Evolutionary conservation across 805 yeast genomes (phyloP), one percentile per base, ranked within the genome.

Genomic region (Ogataea methylovora): DNA sequence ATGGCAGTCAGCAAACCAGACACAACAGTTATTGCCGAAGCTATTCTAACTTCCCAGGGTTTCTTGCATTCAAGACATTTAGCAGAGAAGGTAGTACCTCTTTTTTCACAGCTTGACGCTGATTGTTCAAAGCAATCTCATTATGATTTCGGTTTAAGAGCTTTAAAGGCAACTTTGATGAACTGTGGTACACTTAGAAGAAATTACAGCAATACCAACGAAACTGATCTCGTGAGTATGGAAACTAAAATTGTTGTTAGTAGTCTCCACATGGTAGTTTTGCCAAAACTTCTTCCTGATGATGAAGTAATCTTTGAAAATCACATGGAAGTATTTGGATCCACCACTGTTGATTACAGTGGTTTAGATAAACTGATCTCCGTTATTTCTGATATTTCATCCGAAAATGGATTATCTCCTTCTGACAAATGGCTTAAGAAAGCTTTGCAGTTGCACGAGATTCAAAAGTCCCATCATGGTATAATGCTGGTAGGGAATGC

Each of bases 81-180:
- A 4, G 60, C 95, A 0, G 17, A 34, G 3, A 54, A 52, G 3
- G 58, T 83, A 13, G 84, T 81, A 0, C 64, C 71, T 0, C 65
- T 84, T 21, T 80, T 85, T 41, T 40, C 40, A 1, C 51, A 49
- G 1, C 51, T 90, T n/a, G 48, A 53, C 3, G n/a, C 12, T 0
- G 32, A 38, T 0, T 55, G 75, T 10, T 66, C 83, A 0, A 16
- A 40, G 0, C 95, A 85, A 48, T 49, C 55, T 4, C 97, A 90
- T 51, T 90, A 90, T 46, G 97, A 90, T 48, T 90, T 90, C 68
- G 95, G 97, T 0, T 58, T 90, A 28, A 67, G 97, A 39, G 79
- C 95, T 0, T 54, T 90, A 37, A 90, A 88, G 48, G 67, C 76
- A 25, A 73, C 79, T 1, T 53, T 90, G 13, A 56, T 63, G 8